Evolutionary conservation across 208 protist species (phyloP).

Genomic region (Balamuthia mandrillaris): DNA sequence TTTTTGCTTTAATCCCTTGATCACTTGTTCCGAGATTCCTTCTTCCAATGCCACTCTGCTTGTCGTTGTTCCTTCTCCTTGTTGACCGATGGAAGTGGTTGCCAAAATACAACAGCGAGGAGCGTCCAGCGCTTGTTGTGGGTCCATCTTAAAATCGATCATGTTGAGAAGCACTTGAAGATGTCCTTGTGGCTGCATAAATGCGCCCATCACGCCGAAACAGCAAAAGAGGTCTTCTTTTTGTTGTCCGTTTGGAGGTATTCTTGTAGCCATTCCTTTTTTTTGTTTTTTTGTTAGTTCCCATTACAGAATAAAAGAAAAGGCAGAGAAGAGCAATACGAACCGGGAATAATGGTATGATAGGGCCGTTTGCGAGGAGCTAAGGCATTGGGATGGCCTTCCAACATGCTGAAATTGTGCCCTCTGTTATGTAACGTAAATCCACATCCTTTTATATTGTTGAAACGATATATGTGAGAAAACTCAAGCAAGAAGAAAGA

Average conservation of each 20-base stretch:
- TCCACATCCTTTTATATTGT: constrained; percentile 51
- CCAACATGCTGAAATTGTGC: constrained; percentile 59
- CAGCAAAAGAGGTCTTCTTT: constrained; percentile 52
- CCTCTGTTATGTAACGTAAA: constrained; percentile 77
- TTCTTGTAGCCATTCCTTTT: no score
- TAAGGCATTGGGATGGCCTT: constrained; percentile 62
- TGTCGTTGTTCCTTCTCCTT: neutral
- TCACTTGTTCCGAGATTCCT: neutral
- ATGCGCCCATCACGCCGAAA: constrained; percentile 77
- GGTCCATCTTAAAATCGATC: constrained; percentile 63
- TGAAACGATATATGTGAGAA: neutral
- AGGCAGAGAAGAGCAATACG: neutral
- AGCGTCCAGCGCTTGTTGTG: constrained; percentile 69
- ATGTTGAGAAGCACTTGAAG: constrained; percentile 72
- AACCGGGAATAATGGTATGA: constrained; percentile 78
- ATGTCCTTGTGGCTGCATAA: constrained; percentile 75
- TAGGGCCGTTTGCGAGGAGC: constrained; percentile 69
- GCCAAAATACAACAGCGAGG: constrained; percentile 62
- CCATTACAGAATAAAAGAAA: no score
- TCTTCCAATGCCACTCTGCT: constrained; percentile 43
- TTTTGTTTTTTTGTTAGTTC: no score
- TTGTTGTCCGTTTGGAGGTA: neutral
- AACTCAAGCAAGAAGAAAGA: neutral
- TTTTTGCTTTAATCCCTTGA: neutral
- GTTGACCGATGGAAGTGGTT: neutral